Evolutionary conservation across 2,329 filamentous ascomycete species (phyloP).

Genomic region (Claviceps digitariae): DNA sequence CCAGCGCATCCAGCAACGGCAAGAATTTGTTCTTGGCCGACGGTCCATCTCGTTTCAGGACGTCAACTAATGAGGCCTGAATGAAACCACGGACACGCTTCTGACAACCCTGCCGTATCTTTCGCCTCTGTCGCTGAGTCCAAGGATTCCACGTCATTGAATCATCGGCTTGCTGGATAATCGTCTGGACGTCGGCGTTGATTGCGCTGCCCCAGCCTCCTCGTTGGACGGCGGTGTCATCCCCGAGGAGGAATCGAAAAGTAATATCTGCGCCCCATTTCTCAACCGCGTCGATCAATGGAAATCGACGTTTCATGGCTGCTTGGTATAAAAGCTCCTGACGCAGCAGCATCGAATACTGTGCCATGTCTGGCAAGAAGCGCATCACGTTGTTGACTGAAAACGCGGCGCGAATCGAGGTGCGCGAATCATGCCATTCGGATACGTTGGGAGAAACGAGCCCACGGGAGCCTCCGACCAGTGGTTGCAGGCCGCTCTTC

Average conservation of each 20-base stretch:
- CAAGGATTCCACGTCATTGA: neutral
- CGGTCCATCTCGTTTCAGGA: neutral
- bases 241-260: neutral
- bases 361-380: slow-evolving; percentile 1
- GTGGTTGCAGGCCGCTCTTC: neutral
- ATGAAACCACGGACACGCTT: neutral
- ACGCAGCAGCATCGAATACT: neutral
- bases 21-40: neutral
- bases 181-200: neutral
- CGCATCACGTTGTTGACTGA: neutral
- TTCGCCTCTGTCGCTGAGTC: neutral
- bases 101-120: neutral
- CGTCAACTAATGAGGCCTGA: neutral
- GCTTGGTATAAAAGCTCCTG: neutral
- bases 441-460: neutral
- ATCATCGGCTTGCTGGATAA: neutral
- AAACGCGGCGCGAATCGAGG: neutral
- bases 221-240: slow-evolving; percentile 1
- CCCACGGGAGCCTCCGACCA: neutral
- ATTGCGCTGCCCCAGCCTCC: neutral
- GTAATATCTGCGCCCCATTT: slow-evolving; percentile 2
- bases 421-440: slow-evolving; percentile 3
- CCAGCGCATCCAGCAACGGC: neutral
- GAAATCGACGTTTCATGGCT: neutral
- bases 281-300: neutral